phyloP scores from a whole-genome alignment of 225 moss, liverwort and hornwort genomes.

The Pseudoscleropodium purum region DNA sequence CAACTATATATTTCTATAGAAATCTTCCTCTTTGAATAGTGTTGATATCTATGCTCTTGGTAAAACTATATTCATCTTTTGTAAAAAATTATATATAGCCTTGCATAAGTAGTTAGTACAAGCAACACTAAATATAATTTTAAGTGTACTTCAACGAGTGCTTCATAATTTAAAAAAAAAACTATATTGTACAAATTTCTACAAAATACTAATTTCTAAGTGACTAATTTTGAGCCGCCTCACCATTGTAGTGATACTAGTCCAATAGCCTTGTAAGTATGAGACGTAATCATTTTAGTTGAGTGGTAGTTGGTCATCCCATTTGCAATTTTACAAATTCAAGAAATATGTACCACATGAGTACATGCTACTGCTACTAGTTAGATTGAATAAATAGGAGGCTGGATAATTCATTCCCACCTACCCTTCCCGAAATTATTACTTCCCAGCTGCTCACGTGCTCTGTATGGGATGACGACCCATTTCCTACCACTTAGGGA shows the following conservation, averaged over 20 bases:
- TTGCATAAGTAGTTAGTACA: not conserved
- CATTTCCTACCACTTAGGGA: too few relatives aligned
- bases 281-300: not conserved
- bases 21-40: too few relatives aligned
- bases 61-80: not conserved
- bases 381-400: not conserved
- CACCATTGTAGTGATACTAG: not conserved
- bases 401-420: not conserved
- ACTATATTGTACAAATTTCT: not conserved
- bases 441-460: not conserved
- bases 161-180: too few relatives aligned
- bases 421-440: not conserved
- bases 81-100: not conserved
- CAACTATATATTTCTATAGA: not conserved
- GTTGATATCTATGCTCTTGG: not conserved
- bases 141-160: not conserved
- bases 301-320: not conserved
- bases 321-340: not conserved
- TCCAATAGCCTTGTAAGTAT: not conserved
- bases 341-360: not conserved
- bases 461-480: not conserved
- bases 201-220: not conserved
- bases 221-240: not conserved
- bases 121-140: too few relatives aligned
- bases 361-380: not conserved